Evolutionary conservation across 306 rosid genomes (phyloP), one percentile per base, ranked within the genome.

Genomic region (Betula pendula): DNA sequence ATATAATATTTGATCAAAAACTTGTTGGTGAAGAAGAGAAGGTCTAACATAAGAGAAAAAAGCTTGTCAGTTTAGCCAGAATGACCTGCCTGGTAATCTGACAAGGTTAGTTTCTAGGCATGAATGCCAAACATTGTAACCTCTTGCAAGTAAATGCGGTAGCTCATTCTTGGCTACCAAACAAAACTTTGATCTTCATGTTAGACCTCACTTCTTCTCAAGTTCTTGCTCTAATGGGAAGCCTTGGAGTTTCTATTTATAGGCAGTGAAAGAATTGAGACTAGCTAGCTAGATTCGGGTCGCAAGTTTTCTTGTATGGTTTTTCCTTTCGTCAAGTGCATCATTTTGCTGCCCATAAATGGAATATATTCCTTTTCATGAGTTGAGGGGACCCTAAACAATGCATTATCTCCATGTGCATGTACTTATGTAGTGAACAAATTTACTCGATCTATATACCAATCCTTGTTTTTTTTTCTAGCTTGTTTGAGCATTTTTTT

Each of bases 81-180:
- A 70, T 60, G 80, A 71, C 70, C 66, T 82, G 73, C 82, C 48
- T 78, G 70, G 8, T 19, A 33, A 40, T 40, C 42, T 1, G 44
- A 52, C 71, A 24, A 24, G 67, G 31, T 45, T 58, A 27, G 19
- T 14, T 3, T 17, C 56, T 17, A n/a, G 24, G 3, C 44, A n/a
- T n/a, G n/a, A 74, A 15, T 8, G 31, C 12, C 70, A 31, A 75
- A 8, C 14, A 6, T 12, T 25, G 11, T 6, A 71, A 49, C 71
- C 50, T 14, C 45, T 5, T 33, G 20, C 43, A 68, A 72, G 59
- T 13, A 70, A 70, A 59, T 31, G 62, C 50, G 65, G 80, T 77
- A 73, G 73, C 82, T 74, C 79, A 73, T 70, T 68, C 80, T 81
- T 81, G 81, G 79, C 79, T 72, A 72, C 29, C 86, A 74, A 82